phyloP scores from a whole-genome alignment of 352 stramenopile genomes.

The Phytophthora multivora region DNA sequence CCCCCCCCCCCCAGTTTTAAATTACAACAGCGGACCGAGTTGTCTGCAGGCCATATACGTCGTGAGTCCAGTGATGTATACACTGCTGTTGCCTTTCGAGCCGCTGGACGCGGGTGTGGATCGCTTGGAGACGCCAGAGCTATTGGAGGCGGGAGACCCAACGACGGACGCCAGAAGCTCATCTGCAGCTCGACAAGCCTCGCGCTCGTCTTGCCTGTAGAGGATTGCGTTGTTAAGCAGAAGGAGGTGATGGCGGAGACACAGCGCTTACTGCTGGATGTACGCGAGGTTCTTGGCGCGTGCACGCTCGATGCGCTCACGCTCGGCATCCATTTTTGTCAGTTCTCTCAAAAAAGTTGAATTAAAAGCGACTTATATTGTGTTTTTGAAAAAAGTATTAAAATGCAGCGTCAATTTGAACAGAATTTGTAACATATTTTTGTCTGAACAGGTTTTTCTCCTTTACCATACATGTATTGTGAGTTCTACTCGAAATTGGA shows the following conservation, averaged over 20 bases:
- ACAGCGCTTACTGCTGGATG: slow-evolving; percentile 47
- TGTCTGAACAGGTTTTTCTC: no score
- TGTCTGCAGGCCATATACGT: slow-evolving; percentile 87
- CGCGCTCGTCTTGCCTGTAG: slow-evolving; percentile 57
- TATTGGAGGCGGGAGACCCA: slow-evolving; percentile 4
- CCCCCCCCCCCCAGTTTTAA: no score
- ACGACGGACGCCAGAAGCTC: slow-evolving; percentile 47
- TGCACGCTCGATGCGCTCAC: slow-evolving; percentile 63
- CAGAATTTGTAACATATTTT: no score
- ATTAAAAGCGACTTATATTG: no score
- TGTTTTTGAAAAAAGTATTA: no score
- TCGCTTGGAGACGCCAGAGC: slow-evolving; percentile 5
- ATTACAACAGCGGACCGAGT: slow-evolving; percentile 46
- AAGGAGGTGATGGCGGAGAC: neutral
- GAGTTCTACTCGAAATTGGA: no score
- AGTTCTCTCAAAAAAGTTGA: no score
- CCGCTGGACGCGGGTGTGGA: neutral
- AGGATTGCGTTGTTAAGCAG: neutral
- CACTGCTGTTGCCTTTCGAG: slow-evolving; percentile 62
- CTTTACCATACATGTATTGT: no score
- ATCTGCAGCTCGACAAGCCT: slow-evolving; percentile 44
- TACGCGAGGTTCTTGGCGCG: slow-evolving; percentile 79
- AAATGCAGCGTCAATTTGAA: no score
- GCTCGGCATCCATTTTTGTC: slow-evolving; percentile 54
- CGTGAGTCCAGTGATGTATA: slow-evolving; percentile 80